Evolutionary conservation across 805 yeast species (phyloP).

Genomic region (Zygotorulaspora sp.): DNA sequence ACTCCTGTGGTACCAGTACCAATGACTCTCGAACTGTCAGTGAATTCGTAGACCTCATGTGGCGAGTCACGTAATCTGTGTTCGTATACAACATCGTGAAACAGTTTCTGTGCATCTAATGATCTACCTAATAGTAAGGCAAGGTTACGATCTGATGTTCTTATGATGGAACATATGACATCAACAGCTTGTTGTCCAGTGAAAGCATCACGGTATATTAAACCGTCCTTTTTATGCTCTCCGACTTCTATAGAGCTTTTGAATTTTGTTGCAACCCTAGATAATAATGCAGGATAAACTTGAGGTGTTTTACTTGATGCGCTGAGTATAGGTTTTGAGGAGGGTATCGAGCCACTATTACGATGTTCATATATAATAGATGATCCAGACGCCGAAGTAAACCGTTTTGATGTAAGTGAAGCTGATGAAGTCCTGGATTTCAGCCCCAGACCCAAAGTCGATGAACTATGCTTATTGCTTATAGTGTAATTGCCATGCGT

Average conservation of each 20-base stretch:
- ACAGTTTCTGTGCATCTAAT: conserved; percentile 87
- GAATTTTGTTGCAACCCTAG: conserved; percentile 77
- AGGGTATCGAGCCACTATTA: conserved; percentile 28
- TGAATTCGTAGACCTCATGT: conserved; percentile 82
- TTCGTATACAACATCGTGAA: conserved; percentile 93
- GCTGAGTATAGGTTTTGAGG: conserved; percentile 46
- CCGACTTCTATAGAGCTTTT: conserved; percentile 64
- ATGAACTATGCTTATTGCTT: conserved; percentile 10
- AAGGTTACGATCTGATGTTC: conserved; percentile 86
- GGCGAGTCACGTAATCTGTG: conserved; percentile 86
- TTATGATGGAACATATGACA: conserved; percentile 73
- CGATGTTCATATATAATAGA: conserved; percentile 21
- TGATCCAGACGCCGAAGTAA: conserved; percentile 33
- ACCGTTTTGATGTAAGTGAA: conserved; percentile 33
- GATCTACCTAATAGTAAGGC: conserved; percentile 88
- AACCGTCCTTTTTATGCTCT: conserved; percentile 82
- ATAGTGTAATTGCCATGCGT: conserved; percentile 7
- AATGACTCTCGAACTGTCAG: conserved; percentile 38
- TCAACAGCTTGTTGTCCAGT: conserved; percentile 94
- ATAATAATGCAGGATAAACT: conserved; percentile 85
- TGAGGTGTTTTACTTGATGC: conserved; percentile 46
- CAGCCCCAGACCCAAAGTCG: conserved; percentile 36
- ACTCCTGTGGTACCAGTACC: conserved; percentile 27
- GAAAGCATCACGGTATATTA: conserved; percentile 87
- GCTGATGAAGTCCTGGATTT: conserved; percentile 48